Base-by-base conservation (phyloP, 768 basidiomycete species). In the Lactifluus rugatus region DNA sequence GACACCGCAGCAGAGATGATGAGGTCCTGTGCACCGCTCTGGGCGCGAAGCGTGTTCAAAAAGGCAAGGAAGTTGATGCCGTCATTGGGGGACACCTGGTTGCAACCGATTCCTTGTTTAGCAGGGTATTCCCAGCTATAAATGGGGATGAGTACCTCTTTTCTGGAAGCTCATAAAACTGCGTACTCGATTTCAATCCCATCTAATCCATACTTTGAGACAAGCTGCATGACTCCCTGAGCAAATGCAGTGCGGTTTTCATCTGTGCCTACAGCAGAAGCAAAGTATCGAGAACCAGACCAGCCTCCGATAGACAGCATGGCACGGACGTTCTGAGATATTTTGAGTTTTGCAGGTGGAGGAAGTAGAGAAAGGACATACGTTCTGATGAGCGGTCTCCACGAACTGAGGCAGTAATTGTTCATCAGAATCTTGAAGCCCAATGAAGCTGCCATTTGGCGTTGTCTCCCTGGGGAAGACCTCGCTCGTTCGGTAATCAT, bases 101-200 rank as follows among this genome's bases (percentile, higher is more conserved):
- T 96, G 64, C 88, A 88, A 1, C 81, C 81, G 1, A 85, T 75
- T 34, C 91, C 90, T 50, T 75, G 71, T 5, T 70, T 64, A 54
- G 76, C 80, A 1, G 93, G 92, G 67, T 87, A 93, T 70, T 95
- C 93, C 91, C 92, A 94, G 66, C 89, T 92, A n/a, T 14, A 26
- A 10, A 11, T 31, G 19, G 34, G n/a, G 16, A 7, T 51, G 16
- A 28, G 17, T 7, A 39, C 19, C 6, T 2, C 23, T 16, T 11
- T 44, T 19, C n/a, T 25, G 5, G 32, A 31, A 34, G 23, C 19
- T 32, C 3, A 32, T 46, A 54, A 2, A 42, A 52, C 14, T 9
- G 64, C 37, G 37, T 16, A 37, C 37, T 37, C 37, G 16, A 37
- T 17, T 37, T 37, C 37, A 37, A 37, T 37, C 16, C 36, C 37